These are phyloP conservation scores for Dryas alaskensis DNA, from an alignment of 306 rosid species.

Conservation along the genomic window DNA sequence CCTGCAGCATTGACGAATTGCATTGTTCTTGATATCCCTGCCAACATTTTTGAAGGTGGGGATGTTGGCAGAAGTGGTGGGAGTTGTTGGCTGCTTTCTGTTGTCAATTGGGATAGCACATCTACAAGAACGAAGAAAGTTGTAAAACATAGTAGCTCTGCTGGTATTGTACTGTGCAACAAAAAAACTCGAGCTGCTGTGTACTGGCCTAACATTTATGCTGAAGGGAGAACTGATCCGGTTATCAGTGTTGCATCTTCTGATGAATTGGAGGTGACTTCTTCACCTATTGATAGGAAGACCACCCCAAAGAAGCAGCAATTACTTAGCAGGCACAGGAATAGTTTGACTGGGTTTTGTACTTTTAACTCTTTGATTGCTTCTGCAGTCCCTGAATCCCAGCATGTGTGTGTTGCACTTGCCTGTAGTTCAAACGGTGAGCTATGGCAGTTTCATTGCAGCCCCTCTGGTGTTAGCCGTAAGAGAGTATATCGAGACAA, in stretches of 20 bases:
- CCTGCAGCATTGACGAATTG: slow-evolving; percentile 56
- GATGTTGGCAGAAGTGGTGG: slow-evolving; percentile 41
- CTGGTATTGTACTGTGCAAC: slow-evolving; percentile 63
- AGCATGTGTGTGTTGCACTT: slow-evolving; percentile 54
- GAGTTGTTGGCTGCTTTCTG: slow-evolving; percentile 67
- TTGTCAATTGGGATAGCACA: slow-evolving; percentile 57
- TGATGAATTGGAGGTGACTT: slow-evolving; percentile 44
- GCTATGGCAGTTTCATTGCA: slow-evolving; percentile 79
- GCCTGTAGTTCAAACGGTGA: slow-evolving; percentile 78
- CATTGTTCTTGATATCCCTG: slow-evolving; percentile 74
- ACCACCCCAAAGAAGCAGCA: slow-evolving; percentile 37
- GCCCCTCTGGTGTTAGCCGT: slow-evolving; percentile 58
- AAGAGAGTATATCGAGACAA: slow-evolving; percentile 42
- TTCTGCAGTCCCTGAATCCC: slow-evolving; percentile 50
- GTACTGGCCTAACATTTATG: slow-evolving; percentile 78
- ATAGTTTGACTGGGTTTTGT: slow-evolving; percentile 35
- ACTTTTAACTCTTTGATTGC: slow-evolving; percentile 72
- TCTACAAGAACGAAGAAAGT: slow-evolving; percentile 40
- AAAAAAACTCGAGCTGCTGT: slow-evolving; percentile 54
- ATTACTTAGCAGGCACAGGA: slow-evolving; percentile 34
- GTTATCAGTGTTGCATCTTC: slow-evolving; percentile 59
- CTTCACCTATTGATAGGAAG: slow-evolving; percentile 45
- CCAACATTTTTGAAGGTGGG: slow-evolving; percentile 22
- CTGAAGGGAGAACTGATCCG: slow-evolving; percentile 39
- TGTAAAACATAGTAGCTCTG: slow-evolving; percentile 50